Base-by-base conservation (phyloP, 108 stramenopile species). In the Skeletonema grethae region DNA sequence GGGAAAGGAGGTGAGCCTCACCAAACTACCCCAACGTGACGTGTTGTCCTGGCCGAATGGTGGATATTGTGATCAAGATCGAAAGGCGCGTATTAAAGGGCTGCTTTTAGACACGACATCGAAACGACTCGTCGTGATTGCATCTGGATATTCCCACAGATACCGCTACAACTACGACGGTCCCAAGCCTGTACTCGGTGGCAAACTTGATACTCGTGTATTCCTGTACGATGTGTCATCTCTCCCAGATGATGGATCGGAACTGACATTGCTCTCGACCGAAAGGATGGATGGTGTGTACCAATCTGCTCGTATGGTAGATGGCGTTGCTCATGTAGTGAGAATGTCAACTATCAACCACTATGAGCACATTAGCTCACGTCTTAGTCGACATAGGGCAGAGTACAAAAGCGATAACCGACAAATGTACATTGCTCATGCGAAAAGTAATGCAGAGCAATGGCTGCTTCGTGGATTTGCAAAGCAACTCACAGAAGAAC, bases 291-390 rank as follows among this genome's bases (percentile, higher is more conserved):
- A 25, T n/a, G 61, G 61, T 7, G 15, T 39, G 8, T 63, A 63
- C 24, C 7, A 20, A 15, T 63, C 61, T 39, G 61, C 61, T 48
- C 61, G 61, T 11, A 48, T 48, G 43, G 20, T 63, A 15, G 61
- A 24, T 11, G 46, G 61, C 24, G 46, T 18, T 1, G 61, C 61
- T 9, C 61, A 63, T 46, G 10, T 63, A 39, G 38, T 39, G 9
- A 12, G 38, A 12, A 39, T 12, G 38, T 39, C 38, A 11, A 39
- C 38, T 12, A 39, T 39, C 2, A 39, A 39, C 11, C 38, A 39
- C 10, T 12, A 39, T 2, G 38, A 39, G 38, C 38, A 39, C 38
- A 12, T 39, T 11, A 39, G 38, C 38, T 39, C 38, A 11, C 38
- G 38, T 39, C 38, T 39, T 12, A 39, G 38, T 12, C 10, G 38